phyloP scores from a whole-genome alignment of 2,329 filamentous ascomycete genomes.

The Dothistroma pini region DNA sequence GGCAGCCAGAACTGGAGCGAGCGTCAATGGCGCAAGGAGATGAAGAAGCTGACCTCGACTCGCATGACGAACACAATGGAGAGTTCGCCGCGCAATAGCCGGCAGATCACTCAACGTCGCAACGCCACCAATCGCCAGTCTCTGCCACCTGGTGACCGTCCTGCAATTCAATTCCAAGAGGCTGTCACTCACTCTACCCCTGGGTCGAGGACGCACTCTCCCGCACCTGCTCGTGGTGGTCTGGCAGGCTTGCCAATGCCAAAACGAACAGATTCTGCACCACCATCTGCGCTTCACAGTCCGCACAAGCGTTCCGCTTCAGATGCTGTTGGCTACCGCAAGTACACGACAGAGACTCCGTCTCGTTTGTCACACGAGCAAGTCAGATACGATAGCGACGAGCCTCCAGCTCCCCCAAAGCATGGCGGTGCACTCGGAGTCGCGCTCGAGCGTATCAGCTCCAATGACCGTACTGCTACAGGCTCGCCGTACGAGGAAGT shows the following conservation, averaged over 20 bases:
- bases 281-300: constrained; percentile 31
- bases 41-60: constrained; percentile 83
- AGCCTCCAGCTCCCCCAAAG: constrained; percentile 41
- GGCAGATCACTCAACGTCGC: constrained; percentile 39
- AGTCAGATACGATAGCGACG: constrained; percentile 32
- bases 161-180: constrained; percentile 44
- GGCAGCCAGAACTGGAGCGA: constrained; percentile 78
- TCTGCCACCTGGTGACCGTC: constrained; percentile 33
- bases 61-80: constrained; percentile 58
- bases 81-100: constrained; percentile 19
- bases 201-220: constrained; percentile 44
- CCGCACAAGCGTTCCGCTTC: constrained; percentile 49
- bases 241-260: constrained; percentile 24
- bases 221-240: constrained; percentile 28
- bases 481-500: constrained; percentile 50
- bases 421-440: constrained; percentile 34
- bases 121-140: constrained; percentile 40
- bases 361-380: constrained; percentile 40
- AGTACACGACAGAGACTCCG: constrained; percentile 39
- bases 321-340: constrained; percentile 45
- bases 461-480: constrained; percentile 49
- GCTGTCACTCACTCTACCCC: constrained; percentile 42
- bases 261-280: constrained; percentile 44
- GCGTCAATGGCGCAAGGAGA: constrained; percentile 78
- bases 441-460: constrained; percentile 53